Evolutionary conservation across 2,329 filamentous ascomycete genomes (phyloP).

Genomic region (Botrytis byssoidea): DNA sequence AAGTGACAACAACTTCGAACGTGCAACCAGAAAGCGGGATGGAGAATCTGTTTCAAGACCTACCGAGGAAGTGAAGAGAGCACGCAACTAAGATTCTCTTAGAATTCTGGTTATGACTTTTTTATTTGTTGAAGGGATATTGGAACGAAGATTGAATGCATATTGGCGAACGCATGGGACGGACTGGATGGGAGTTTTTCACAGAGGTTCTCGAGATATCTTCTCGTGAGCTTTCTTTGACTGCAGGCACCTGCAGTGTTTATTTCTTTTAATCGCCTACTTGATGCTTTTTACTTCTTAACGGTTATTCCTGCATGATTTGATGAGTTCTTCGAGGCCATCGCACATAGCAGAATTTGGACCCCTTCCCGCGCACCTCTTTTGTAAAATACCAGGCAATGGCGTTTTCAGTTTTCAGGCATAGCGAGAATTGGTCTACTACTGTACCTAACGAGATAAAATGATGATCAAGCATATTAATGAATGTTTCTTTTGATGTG

Average conservation of each 20-base stretch:
- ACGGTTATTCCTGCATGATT: conserved; percentile 9
- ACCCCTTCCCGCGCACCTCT: neutral
- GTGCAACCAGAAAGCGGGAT: conserved; percentile 46
- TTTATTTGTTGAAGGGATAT: conserved; percentile 4
- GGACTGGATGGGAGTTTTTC: conserved; percentile 4
- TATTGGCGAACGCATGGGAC: conserved; percentile 6
- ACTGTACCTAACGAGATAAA: conserved; percentile 19
- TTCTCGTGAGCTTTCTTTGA: neutral
- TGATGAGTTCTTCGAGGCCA: conserved; percentile 8
- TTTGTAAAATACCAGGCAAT: conserved; percentile 20
- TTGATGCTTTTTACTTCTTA: conserved; percentile 14
- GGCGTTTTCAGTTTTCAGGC: conserved; percentile 18
- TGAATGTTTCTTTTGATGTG: neutral
- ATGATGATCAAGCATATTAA: conserved; percentile 12
- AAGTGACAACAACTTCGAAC: conserved; percentile 41
- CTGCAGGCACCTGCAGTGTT: neutral
- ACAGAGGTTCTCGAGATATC: conserved; percentile 5
- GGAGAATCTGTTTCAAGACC: conserved; percentile 41
- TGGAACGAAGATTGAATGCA: conserved; percentile 5
- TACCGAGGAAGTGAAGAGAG: conserved; percentile 26
- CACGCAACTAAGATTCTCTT: conserved; percentile 8
- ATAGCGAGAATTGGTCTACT: conserved; percentile 19
- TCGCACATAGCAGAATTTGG: conserved; percentile 14
- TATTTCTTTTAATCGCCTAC: conserved; percentile 14
- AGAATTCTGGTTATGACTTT: neutral